Evolutionary conservation across 768 basidiomycete genomes (phyloP), one percentile per base, ranked within the genome.

Genomic region (Rhizopogon vesiculosus): DNA sequence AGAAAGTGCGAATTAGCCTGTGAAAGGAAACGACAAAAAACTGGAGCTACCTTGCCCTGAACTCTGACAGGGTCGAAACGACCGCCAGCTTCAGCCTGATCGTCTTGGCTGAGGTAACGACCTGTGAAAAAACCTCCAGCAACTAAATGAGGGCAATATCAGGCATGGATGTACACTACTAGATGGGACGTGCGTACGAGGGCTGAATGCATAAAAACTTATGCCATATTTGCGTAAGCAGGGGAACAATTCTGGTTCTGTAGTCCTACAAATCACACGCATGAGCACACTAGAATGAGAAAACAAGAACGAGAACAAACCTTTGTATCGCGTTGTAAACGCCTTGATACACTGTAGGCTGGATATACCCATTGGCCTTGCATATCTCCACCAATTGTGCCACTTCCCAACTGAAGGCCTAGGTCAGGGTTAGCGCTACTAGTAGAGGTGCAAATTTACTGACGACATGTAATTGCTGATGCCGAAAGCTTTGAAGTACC

Each of bases 31-130:
- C 8, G 19, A 41, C 16, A 50, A 10, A 44, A 29, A 31, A 41
- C 29, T 13, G 6, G 15, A 50, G 59, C n/a, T 53, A 81, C 79
- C 69, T 76, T 60, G 8, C 83, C 84, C 60, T 81, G 80, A 13
- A 38, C 44, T 45, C 66, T 73, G 15, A 66, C 64, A 0, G 77
- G 71, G 56, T 85, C 82, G 61, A 86, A 86, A n/a, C 84, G 75
- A 10, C 80, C 80, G 16, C 84, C 83, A 19, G 72, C 56, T 56
- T 83, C 81, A 29, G 73, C 69, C 7, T 66, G 39, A 55, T 75
- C 76, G 6, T 77, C 69, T 7, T 69, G 51, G 0, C 73, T 58
- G 52, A 45, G 61, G 60, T 72, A 71, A 7, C 64, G 56, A 25
- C 77, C 75, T 5, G 80, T 83, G 54, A 66, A 66, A 62, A 74